A percentile compares a stretch with the other conserved stretches of the same genome.
phyloP scores from a whole-genome alignment of 495 filamentous ascomycete genomes.

The Penicillium longicatenatum region DNA sequence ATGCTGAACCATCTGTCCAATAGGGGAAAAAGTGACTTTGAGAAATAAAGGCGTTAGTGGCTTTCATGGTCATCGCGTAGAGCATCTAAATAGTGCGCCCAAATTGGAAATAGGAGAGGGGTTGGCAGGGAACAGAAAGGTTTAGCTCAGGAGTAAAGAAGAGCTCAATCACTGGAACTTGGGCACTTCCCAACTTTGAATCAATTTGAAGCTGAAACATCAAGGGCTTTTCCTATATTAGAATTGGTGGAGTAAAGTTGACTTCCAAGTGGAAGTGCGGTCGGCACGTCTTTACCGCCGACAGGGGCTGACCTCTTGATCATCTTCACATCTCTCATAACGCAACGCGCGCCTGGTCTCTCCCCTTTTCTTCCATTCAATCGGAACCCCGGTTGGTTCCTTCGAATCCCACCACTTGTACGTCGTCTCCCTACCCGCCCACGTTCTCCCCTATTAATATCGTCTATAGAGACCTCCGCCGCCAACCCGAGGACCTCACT shows the following conservation, averaged over 20 bases:
- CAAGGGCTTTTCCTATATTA: background rate
- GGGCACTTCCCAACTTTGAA: background rate
- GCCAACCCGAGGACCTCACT: background rate
- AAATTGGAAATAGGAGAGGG: background rate
- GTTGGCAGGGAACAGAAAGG: background rate
- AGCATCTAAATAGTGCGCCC: background rate
- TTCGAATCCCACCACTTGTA: slow-evolving; percentile 6
- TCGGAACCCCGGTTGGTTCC: slow-evolving; percentile 31
- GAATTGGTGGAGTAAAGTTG: background rate
- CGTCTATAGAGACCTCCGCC: background rate
- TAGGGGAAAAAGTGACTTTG: background rate
- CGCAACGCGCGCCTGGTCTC: background rate
- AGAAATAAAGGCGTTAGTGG: background rate
- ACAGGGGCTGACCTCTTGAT: slow-evolving; percentile 24
- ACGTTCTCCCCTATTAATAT: slow-evolving; percentile 2
- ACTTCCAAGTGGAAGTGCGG: slow-evolving; percentile 15
- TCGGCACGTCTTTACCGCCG: slow-evolving; percentile 32
- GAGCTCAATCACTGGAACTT: background rate
- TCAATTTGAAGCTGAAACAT: background rate
- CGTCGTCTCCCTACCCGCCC: background rate
- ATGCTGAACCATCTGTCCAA: background rate
- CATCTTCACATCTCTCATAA: slow-evolving; percentile 10
- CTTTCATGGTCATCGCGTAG: background rate
- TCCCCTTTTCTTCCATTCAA: slow-evolving; percentile 13
- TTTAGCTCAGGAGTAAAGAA: background rate